A percentile compares a stretch with the other conserved stretches of the same genome.
Conservation (phyloP, 768 basidiomycete genomes). For the Rickenella mellea region DNA sequence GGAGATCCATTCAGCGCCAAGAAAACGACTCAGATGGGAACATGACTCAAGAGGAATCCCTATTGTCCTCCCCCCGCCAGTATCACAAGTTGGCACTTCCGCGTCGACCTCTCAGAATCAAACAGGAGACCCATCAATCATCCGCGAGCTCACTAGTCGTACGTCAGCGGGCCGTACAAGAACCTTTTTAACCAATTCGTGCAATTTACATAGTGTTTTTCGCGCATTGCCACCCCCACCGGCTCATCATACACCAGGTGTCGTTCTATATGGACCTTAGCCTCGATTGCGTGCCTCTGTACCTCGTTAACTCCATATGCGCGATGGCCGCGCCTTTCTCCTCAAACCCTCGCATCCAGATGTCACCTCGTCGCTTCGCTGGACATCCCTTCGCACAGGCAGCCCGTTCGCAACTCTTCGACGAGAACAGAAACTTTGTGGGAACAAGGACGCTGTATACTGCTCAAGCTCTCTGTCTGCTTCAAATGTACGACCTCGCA, state of each 20-base stretch:
- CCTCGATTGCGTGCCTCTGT: slow-evolving; percentile 55
- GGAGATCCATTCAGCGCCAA: too few species aligned
- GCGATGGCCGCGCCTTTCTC: slow-evolving; percentile 73
- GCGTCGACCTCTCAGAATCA: not conserved
- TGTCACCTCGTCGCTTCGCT: slow-evolving; percentile 43
- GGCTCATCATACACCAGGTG: slow-evolving; percentile 70
- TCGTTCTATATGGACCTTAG: slow-evolving; percentile 61
- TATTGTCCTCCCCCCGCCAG: slow-evolving; percentile 24
- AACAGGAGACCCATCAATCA: slow-evolving; percentile 9
- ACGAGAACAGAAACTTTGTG: too few species aligned
- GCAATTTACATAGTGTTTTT: slow-evolving; percentile 53
- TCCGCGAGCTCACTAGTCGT: slow-evolving; percentile 12
- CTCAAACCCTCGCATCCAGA: slow-evolving; percentile 52
- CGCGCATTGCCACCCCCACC: slow-evolving; percentile 70
- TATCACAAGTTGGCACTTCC: too few species aligned
- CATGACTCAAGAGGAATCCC: too few species aligned
- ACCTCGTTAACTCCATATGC: slow-evolving; percentile 67
- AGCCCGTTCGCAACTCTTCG: slow-evolving; percentile 63
- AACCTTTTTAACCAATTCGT: slow-evolving; percentile 1
- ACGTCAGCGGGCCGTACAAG: slow-evolving; percentile 26
- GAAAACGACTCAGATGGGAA: too few species aligned
- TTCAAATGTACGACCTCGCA: slow-evolving; percentile 57
- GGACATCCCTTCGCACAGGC: slow-evolving; percentile 43
- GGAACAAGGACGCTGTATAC: slow-evolving; percentile 61
- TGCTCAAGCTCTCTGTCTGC: slow-evolving; percentile 66